A percentile compares a stretch with the other conserved stretches of the same genome.
Conservation (phyloP, 805 yeast genomes). For the Metschnikowia hibisci region DNA sequence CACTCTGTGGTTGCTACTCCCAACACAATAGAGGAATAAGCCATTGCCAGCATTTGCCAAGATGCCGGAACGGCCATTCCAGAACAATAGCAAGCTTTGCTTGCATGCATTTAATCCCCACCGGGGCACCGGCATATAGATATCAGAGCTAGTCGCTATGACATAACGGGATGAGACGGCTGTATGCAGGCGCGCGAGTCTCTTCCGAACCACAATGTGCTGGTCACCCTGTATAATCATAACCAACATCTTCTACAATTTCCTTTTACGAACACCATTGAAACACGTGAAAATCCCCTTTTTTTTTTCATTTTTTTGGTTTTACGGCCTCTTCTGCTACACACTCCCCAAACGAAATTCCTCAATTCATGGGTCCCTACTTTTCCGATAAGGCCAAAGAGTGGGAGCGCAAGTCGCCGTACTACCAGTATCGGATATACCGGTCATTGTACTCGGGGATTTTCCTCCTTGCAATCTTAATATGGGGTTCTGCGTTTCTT, state of each 20-base stretch:
- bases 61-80: not conserved
- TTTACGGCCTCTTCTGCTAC: too few relatives aligned
- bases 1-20: constrained; percentile 35
- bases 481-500: constrained; percentile 38
- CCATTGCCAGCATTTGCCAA: not conserved
- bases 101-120: not conserved
- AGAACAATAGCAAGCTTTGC: not conserved
- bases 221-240: not conserved
- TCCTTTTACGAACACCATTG: not conserved
- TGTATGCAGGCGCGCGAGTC: not conserved
- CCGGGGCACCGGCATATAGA: not conserved
- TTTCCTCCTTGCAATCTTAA: constrained; percentile 23
- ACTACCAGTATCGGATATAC: constrained; percentile 8
- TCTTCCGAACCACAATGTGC: not conserved
- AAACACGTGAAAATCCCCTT: too few relatives aligned
- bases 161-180: not conserved
- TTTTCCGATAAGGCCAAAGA: not conserved
- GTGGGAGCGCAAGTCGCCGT: constrained; percentile 10
- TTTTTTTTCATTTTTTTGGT: too few relatives aligned
- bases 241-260: not conserved
- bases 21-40: constrained; percentile 5
- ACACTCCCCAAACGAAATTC: too few relatives aligned
- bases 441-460: constrained; percentile 13
- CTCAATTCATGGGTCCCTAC: not conserved
- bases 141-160: not conserved